A percentile compares a stretch with the other conserved stretches of the same genome.
These are phyloP conservation scores for Harringtonia aguacate DNA, from an alignment of 2,329 filamentous ascomycete genomes.

Conservation along the genomic window DNA sequence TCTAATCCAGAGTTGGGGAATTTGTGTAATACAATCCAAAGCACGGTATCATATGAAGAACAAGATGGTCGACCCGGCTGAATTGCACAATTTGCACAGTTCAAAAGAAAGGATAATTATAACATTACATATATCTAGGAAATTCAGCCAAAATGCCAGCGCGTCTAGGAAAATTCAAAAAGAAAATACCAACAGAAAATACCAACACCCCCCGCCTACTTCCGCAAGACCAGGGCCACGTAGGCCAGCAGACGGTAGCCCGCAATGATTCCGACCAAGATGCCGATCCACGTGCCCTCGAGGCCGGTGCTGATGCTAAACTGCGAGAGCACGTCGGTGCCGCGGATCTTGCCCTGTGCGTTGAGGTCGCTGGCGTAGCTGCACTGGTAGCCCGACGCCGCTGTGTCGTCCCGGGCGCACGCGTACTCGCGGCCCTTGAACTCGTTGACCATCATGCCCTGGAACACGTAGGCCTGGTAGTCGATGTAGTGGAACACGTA, in stretches of 20 bases:
- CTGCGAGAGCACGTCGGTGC: conserved; percentile 55
- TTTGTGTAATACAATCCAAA: too few relatives aligned
- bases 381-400: conserved; percentile 43
- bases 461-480: conserved; percentile 78
- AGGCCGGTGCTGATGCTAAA: conserved; percentile 59
- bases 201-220: neutral
- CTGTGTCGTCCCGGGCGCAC: conserved; percentile 33
- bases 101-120: too few relatives aligned
- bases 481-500: conserved; percentile 87
- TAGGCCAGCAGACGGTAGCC: conserved; percentile 44
- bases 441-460: conserved; percentile 91
- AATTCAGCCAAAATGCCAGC: too few relatives aligned
- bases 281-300: conserved; percentile 62
- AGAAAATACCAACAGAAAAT: too few relatives aligned
- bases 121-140: too few relatives aligned
- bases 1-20: too few relatives aligned
- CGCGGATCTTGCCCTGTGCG: conserved; percentile 57
- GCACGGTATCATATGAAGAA: too few relatives aligned
- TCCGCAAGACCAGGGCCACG: conserved; percentile 1
- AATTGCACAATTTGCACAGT: too few relatives aligned
- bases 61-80: too few relatives aligned
- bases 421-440: conserved; percentile 55
- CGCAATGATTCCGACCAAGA: conserved; percentile 64
- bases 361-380: conserved; percentile 58
- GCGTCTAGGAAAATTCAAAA: too few relatives aligned